These are phyloP conservation scores for Coniochaeta sp. DNA, from an alignment of 2,329 filamentous ascomycete genomes.

Conservation along the genomic window DNA sequence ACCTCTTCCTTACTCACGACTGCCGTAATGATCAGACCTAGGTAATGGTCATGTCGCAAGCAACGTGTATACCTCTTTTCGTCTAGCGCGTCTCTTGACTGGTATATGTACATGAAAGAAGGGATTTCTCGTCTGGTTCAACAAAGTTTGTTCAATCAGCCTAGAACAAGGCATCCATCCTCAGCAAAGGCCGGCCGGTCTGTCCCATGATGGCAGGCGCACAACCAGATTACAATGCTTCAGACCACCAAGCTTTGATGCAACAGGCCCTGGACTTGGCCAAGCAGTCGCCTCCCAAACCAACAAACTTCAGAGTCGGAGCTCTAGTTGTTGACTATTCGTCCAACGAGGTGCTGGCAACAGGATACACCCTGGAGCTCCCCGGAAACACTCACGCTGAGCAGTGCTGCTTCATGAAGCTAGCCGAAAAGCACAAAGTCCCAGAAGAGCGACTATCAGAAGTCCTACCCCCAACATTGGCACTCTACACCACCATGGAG, in stretches of 20 bases:
- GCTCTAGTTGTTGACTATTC: slow-evolving; percentile 67
- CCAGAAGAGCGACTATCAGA: slow-evolving; percentile 46
- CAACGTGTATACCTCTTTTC: too few relatives aligned
- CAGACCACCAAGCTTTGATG: slow-evolving; percentile 47
- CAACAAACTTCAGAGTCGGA: slow-evolving; percentile 90
- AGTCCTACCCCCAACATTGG: slow-evolving; percentile 43
- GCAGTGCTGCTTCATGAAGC: slow-evolving; percentile 81
- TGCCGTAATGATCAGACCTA: too few relatives aligned
- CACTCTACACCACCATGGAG: slow-evolving; percentile 90
- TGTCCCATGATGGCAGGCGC: neutral
- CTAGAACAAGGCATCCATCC: too few relatives aligned
- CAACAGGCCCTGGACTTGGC: slow-evolving; percentile 68
- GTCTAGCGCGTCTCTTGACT: too few relatives aligned
- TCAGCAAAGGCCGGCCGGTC: neutral
- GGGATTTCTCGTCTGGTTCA: too few relatives aligned
- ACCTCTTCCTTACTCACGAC: too few relatives aligned
- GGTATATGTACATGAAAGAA: too few relatives aligned
- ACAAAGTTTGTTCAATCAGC: too few relatives aligned
- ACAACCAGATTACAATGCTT: too few relatives aligned
- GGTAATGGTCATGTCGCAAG: too few relatives aligned
- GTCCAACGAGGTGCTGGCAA: slow-evolving; percentile 56
- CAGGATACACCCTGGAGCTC: slow-evolving; percentile 86
- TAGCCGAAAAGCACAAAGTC: slow-evolving; percentile 38
- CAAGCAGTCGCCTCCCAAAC: slow-evolving; percentile 70
- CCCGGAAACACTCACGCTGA: slow-evolving; percentile 94